Conservation (phyloP, 768 basidiomycete genomes). For the Lanmaoa rubissima region DNA sequence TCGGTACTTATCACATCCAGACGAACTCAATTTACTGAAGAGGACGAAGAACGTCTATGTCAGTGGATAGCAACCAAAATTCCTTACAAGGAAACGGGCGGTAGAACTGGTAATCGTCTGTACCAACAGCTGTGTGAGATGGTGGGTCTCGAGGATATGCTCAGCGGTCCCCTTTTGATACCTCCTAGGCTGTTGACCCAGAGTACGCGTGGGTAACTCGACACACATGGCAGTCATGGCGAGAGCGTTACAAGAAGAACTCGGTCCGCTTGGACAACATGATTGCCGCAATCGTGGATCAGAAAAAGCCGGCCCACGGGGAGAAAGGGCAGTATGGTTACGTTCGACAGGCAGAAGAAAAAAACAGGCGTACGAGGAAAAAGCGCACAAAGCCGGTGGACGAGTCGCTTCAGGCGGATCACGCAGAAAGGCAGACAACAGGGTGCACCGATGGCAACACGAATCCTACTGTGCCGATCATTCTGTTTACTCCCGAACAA, state of each 20-base stretch:
- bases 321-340: conserved; percentile 85
- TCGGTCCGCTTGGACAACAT: conserved; percentile 59
- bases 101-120: conserved; percentile 76
- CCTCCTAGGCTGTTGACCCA: conserved; percentile 55
- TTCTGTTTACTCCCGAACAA: conserved; percentile 27
- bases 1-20: conserved; percentile 35
- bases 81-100: conserved; percentile 79
- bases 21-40: conserved; percentile 73
- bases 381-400: conserved; percentile 39
- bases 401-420: conserved; percentile 24
- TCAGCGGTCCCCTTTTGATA: background rate
- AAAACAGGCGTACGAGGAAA: conserved; percentile 54
- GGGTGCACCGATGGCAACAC: conserved; percentile 10
- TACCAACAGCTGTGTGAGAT: conserved; percentile 80
- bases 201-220: conserved; percentile 78
- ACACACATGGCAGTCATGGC: conserved; percentile 90
- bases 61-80: conserved; percentile 82
- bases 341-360: conserved; percentile 72
- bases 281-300: conserved; percentile 65
- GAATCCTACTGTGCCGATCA: conserved; percentile 19
- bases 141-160: conserved; percentile 37
- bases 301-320: conserved; percentile 64
- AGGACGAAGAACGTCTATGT: conserved; percentile 73
- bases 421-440: conserved; percentile 16
- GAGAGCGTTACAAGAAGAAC: conserved; percentile 87